These are phyloP conservation scores for Metschnikowia anglica DNA, from an alignment of 805 yeast species.

Conservation along the genomic window DNA sequence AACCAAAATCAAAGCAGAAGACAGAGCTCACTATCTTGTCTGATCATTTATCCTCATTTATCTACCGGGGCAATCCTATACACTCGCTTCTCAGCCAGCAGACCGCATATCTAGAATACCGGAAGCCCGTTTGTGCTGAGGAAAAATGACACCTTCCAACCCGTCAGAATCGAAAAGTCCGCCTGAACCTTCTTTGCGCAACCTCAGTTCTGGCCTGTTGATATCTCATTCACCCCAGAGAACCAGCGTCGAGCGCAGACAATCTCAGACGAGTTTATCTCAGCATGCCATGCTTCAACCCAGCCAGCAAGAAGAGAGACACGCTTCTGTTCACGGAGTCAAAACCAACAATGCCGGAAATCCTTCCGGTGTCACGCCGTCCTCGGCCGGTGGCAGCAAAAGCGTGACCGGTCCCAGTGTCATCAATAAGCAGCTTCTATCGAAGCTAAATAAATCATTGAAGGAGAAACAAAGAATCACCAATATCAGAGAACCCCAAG, in stretches of 20 bases:
- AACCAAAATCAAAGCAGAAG: too few species aligned
- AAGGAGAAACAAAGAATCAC: slow-evolving; percentile 45
- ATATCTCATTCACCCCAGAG: slow-evolving; percentile 3
- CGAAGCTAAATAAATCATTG: slow-evolving; percentile 43
- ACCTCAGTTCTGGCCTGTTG: neutral
- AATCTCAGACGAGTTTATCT: slow-evolving; percentile 6
- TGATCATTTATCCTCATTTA: neutral
- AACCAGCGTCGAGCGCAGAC: slow-evolving; percentile 5
- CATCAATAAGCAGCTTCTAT: slow-evolving; percentile 32
- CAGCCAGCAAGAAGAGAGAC: slow-evolving; percentile 1
- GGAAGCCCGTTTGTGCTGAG: too few species aligned
- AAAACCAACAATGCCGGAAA: neutral
- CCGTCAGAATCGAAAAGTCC: slow-evolving; percentile 1
- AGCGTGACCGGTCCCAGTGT: slow-evolving; percentile 19
- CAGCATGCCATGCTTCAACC: neutral
- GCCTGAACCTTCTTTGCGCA: neutral
- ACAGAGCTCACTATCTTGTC: too few species aligned
- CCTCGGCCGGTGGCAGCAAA: slow-evolving; percentile 4
- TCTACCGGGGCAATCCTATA: neutral
- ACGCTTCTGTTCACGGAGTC: neutral
- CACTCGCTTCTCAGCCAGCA: slow-evolving; percentile 2
- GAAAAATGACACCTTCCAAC: neutral
- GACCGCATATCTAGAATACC: neutral
- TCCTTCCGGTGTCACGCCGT: neutral
- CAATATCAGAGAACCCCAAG: slow-evolving; percentile 36